Evolutionary conservation across 2,329 filamentous ascomycete genomes (phyloP).

Genomic region (Nemania abortiva): DNA sequence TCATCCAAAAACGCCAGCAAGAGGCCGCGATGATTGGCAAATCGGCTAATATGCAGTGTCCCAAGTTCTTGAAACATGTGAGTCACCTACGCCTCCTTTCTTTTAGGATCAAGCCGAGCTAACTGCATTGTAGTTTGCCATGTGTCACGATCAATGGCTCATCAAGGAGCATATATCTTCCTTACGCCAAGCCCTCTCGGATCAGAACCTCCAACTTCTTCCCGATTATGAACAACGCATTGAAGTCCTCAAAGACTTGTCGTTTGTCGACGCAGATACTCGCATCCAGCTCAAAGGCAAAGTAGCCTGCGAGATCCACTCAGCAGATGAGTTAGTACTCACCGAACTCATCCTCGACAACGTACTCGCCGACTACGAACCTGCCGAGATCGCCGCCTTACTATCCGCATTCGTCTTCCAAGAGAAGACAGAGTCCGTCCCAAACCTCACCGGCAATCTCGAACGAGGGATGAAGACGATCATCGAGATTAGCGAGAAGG

Average conservation of each 20-base stretch:
- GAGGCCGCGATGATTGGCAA: constrained; percentile 72
- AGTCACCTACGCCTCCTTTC: constrained; percentile 55
- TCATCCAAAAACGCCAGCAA: constrained; percentile 77
- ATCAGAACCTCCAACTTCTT: constrained; percentile 94
- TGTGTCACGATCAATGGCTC: constrained; percentile 97
- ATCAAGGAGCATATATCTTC: constrained; percentile 93
- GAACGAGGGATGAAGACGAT: constrained; percentile 88
- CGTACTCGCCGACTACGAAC: constrained; percentile 92
- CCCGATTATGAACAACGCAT: constrained; percentile 98
- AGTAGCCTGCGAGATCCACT: constrained; percentile 98
- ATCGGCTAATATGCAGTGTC: constrained; percentile 76
- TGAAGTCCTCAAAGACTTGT: constrained; percentile 88
- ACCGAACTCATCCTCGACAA: constrained; percentile 98
- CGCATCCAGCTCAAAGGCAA: constrained; percentile 97
- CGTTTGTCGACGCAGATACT: constrained; percentile 87
- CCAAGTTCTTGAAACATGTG: constrained; percentile 87
- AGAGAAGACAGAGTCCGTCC: constrained; percentile 88
- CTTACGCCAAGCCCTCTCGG: constrained; percentile 88
- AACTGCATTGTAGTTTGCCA: constrained; percentile 75
- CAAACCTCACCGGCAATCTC: constrained; percentile 83
- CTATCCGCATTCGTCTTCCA: constrained; percentile 97
- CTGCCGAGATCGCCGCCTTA: constrained; percentile 94
- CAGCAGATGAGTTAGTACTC: constrained; percentile 93
- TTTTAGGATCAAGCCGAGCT: not conserved
- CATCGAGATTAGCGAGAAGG: constrained; percentile 89